A percentile compares a stretch with the other conserved stretches of the same genome.
phyloP scores from a whole-genome alignment of 192 early-diverging fungal genomes.

The Backusella liffmaniae region DNA sequence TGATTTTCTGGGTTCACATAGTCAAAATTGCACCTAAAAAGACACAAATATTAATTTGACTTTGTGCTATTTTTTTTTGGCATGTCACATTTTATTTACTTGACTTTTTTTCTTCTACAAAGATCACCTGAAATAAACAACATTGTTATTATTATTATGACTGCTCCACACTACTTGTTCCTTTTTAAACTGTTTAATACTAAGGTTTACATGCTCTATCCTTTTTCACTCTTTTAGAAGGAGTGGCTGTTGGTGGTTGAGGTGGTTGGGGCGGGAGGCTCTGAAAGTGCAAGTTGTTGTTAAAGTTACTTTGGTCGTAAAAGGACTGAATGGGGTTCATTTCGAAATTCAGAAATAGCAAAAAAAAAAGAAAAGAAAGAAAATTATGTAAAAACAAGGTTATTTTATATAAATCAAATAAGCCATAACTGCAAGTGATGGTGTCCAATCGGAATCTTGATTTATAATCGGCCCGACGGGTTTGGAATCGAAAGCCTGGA shows the following conservation, averaged over 20 bases:
- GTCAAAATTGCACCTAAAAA: conserved; percentile 30
- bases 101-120: conserved; percentile 34
- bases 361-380: neutral
- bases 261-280: neutral
- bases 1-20: neutral
- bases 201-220: conserved; percentile 14
- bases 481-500: neutral
- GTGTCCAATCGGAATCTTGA: neutral
- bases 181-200: neutral
- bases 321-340: neutral
- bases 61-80: neutral
- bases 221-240: conserved; percentile 1
- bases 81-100: conserved; percentile 15
- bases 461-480: neutral
- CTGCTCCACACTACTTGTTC: neutral
- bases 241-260: neutral
- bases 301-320: neutral
- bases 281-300: neutral
- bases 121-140: conserved; percentile 23
- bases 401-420: neutral
- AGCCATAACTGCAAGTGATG: neutral
- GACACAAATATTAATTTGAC: neutral
- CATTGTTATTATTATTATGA: neutral
- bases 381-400: neutral
- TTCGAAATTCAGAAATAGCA: neutral